phyloP scores from a whole-genome alignment of 495 filamentous ascomycete species.

The Staphylotrichum longicolle region DNA sequence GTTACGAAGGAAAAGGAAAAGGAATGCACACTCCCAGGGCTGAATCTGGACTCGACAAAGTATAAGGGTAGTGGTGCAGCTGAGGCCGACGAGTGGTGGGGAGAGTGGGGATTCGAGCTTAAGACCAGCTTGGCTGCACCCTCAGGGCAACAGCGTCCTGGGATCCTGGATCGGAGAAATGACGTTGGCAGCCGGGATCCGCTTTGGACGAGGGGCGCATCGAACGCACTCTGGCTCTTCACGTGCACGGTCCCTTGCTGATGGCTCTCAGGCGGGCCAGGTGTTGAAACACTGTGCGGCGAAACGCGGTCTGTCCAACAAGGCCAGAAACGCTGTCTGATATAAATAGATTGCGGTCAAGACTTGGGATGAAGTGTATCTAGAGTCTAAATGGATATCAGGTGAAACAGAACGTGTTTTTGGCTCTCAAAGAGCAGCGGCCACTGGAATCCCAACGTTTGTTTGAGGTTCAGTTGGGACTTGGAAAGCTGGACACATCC shows the following conservation, averaged over 20 bases:
- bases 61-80: too few relatives aligned
- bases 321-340: not conserved
- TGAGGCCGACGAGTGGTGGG: not conserved
- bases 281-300: slow-evolving; percentile 7
- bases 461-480: too few relatives aligned
- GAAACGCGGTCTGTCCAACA: not conserved
- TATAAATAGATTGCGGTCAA: slow-evolving; percentile 1
- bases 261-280: not conserved
- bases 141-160: not conserved
- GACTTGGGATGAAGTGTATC: too few relatives aligned
- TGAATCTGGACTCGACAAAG: not conserved
- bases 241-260: slow-evolving; percentile 2
- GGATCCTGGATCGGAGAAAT: slow-evolving; percentile 5
- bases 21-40: not conserved
- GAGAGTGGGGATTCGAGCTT: slow-evolving; percentile 14
- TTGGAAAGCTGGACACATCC: too few relatives aligned
- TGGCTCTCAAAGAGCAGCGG: too few relatives aligned
- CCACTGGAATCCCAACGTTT: too few relatives aligned
- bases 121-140: slow-evolving; percentile 13
- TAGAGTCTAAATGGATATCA: too few relatives aligned
- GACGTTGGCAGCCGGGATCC: slow-evolving; percentile 18
- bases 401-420: too few relatives aligned
- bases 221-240: not conserved
- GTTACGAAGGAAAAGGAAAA: not conserved
- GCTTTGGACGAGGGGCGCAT: not conserved